Conservation (phyloP, 345 rosid genomes). For the Citrus glauca region DNA sequence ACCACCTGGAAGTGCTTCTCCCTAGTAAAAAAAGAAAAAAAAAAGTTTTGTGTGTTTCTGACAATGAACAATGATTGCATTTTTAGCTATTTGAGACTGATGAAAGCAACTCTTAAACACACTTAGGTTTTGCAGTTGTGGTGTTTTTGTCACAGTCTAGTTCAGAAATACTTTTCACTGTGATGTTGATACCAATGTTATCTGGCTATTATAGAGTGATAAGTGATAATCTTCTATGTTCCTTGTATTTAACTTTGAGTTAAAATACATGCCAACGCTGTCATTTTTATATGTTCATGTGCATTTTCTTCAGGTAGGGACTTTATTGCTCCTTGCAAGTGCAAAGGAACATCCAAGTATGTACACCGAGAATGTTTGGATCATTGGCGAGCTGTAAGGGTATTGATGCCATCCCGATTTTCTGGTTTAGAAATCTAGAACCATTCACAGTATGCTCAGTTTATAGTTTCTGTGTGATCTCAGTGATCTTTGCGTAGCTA, state of each 20-base stretch:
- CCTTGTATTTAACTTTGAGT: neutral
- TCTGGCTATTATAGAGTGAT: neutral
- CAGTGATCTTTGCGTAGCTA: neutral
- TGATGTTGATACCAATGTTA: neutral
- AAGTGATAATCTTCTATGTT: neutral
- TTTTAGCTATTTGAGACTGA: neutral
- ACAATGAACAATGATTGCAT: neutral
- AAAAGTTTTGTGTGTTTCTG: neutral
- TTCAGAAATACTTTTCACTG: neutral
- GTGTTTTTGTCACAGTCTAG: neutral
- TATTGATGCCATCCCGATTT: slow-evolving; percentile 16
- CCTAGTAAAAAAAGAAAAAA: neutral
- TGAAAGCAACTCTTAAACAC: neutral
- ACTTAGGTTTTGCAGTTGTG: neutral
- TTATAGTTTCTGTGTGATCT: neutral
- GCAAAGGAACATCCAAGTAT: slow-evolving; percentile 97
- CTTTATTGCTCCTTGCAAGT: slow-evolving; percentile 97
- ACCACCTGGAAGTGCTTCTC: neutral
- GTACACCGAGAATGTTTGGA: slow-evolving; percentile 98
- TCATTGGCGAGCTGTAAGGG: slow-evolving; percentile 98
- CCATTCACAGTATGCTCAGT: neutral
- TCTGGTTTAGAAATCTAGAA: neutral
- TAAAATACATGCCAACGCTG: neutral
- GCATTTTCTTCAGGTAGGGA: slow-evolving; percentile 74
- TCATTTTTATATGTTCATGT: neutral